Conservation (phyloP, 257 asterid genomes). For the Cynanchum wilfordii region DNA sequence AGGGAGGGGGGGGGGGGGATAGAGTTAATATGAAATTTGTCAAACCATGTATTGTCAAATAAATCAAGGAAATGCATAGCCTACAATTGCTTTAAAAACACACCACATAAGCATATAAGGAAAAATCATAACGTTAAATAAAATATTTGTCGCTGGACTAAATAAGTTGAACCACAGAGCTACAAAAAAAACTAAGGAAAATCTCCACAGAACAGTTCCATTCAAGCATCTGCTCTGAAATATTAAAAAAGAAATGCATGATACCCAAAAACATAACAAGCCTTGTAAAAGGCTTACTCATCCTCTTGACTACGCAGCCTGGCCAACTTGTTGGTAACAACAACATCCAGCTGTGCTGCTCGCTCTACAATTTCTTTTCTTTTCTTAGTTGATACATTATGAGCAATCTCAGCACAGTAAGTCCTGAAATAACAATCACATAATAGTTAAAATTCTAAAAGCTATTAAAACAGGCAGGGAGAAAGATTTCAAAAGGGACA, state of each 20-base stretch:
- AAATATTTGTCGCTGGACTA: neutral
- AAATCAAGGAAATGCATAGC: neutral
- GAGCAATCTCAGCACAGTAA: conserved; percentile 52
- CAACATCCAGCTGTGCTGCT: conserved; percentile 45
- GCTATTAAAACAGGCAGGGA: no score
- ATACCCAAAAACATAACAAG: neutral
- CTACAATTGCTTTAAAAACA: neutral
- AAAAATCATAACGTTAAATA: neutral
- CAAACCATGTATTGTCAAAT: neutral
- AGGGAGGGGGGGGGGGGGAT: no score
- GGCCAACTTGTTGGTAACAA: conserved; percentile 46
- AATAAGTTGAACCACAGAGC: neutral
- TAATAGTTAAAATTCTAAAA: neutral
- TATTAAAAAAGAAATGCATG: neutral
- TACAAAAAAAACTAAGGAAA: neutral
- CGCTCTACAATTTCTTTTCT: conserved; percentile 43
- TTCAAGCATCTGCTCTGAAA: conserved; percentile 7
- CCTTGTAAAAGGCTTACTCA: conserved; percentile 25
- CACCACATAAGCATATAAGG: neutral
- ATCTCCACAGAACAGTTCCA: neutral
- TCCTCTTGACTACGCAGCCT: conserved; percentile 49
- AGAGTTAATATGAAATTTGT: no score
- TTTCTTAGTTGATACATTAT: conserved; percentile 40
- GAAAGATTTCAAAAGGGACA: neutral
- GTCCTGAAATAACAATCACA: conserved; percentile 26